Conservation (phyloP, 78 protist species). For the Acrasis kona region DNA sequence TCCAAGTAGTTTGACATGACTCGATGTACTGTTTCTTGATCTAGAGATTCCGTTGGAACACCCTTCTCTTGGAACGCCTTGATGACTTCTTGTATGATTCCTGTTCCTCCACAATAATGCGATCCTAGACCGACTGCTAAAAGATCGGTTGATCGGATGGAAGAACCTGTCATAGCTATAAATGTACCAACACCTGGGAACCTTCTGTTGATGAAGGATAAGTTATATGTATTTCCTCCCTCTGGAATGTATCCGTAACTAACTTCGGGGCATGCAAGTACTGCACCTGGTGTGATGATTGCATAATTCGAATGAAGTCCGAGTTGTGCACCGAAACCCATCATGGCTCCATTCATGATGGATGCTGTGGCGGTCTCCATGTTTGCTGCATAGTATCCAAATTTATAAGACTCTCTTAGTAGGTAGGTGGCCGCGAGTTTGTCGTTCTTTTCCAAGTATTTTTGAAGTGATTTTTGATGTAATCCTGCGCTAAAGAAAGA, state of each 20-base stretch:
- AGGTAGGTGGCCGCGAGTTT: neutral
- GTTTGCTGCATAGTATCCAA: neutral
- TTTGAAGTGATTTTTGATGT: neutral
- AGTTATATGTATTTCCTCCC: neutral
- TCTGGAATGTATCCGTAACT: neutral
- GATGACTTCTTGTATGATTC: neutral
- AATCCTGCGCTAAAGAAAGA: neutral
- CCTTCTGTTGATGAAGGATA: neutral
- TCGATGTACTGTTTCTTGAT: neutral
- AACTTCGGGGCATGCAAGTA: neutral
- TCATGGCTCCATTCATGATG: neutral
- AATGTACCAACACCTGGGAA: conserved; percentile 1
- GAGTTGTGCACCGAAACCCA: neutral
- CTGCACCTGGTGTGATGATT: neutral
- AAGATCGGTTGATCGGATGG: neutral
- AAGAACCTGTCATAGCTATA: conserved; percentile 1
- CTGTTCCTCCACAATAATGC: too few relatives aligned
- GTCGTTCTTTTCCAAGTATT: neutral
- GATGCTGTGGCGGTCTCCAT: neutral
- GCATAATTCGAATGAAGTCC: neutral
- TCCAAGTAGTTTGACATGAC: neutral
- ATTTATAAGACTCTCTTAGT: neutral
- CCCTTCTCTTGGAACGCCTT: neutral
- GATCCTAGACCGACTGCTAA: too few relatives aligned
- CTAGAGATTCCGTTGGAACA: neutral